Conservation (phyloP, 768 basidiomycete genomes). For the Obba rivulosa region DNA sequence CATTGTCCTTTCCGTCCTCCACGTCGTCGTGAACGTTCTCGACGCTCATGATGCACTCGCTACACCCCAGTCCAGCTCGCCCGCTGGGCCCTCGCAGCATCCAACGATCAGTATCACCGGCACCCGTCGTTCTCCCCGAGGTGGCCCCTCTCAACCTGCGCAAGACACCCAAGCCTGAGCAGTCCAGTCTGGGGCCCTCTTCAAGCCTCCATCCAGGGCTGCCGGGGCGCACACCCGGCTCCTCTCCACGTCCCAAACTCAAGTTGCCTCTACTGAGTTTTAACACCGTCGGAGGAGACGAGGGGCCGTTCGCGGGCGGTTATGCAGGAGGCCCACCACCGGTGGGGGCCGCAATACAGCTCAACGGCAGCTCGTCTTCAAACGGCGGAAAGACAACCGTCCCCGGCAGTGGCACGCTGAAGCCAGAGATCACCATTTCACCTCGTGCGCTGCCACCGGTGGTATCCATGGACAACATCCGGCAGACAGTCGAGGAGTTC, state of each 20-base stretch:
- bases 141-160: constrained; percentile 37
- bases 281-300: constrained; percentile 8
- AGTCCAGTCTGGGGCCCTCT: constrained; percentile 20
- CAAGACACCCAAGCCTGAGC: constrained; percentile 24
- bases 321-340: constrained; percentile 24
- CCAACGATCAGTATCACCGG: constrained; percentile 39
- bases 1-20: constrained; percentile 1
- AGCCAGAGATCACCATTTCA: constrained; percentile 33
- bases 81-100: constrained; percentile 49
- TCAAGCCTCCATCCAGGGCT: constrained; percentile 15
- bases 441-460: constrained; percentile 26
- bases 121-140: constrained; percentile 25
- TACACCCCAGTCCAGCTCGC: constrained; percentile 27
- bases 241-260: constrained; percentile 28
- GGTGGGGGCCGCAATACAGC: constrained; percentile 26
- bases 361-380: constrained; percentile 27
- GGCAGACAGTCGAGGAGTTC: constrained; percentile 30
- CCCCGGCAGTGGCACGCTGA: constrained; percentile 37
- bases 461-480: constrained; percentile 22
- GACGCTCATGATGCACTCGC: constrained; percentile 21
- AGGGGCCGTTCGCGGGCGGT: constrained; percentile 15
- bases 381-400: too few species aligned
- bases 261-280: constrained; percentile 28
- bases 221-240: constrained; percentile 26
- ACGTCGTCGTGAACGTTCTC: constrained; percentile 14